Base-by-base conservation (phyloP, 2,329 filamentous ascomycete genomes). In the Fusarium humuli region DNA sequence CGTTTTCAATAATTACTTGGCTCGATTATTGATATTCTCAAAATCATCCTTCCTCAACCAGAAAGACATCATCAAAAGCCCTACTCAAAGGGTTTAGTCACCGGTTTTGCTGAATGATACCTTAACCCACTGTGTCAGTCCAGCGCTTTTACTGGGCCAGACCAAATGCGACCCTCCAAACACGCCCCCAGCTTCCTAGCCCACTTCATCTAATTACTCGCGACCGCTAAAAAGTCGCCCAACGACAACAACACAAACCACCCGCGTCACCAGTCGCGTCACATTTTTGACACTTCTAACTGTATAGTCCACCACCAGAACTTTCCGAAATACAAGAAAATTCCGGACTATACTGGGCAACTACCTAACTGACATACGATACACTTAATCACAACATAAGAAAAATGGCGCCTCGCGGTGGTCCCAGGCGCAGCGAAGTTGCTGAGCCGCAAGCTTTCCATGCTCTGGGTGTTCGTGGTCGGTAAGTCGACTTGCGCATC, bases 391-490 rank as follows among this genome's bases (percentile, higher is more conserved):
- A n/a, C 16, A n/a, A 18, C 18, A 57, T n/a, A 55, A 48, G 49
- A 42, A 61, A 49, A 47, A 81, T 81, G 80, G 77, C 78, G 64
- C 76, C 78, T 61, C 78, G 77, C 61, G 76, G 63, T 60, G 76
- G 61, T 41, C 27, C 69, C 25, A 74, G 72, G 67, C 77, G 78
- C 65, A 73, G 73, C 54, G 75, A 77, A 56, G 74, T 70, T 55
- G 65, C 72, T 55, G 76, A 78, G 64, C 75, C 75, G 25, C 73
- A 80, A 67, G 78, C 72, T 45, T 72, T 80, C 59, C 75, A 80
- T 65, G 72, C 78, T 70, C 73, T 81, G 18, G 78, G 81, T 47
- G 71, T 77, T 29, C 77, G 76, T 59, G 81, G 81, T 65, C 80
- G 81, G 81, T 83, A 76, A 45, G 80, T 77, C 18, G 25, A 56